Conservation (phyloP, 164 flowering plant genomes). For the Annona squamosa region DNA sequence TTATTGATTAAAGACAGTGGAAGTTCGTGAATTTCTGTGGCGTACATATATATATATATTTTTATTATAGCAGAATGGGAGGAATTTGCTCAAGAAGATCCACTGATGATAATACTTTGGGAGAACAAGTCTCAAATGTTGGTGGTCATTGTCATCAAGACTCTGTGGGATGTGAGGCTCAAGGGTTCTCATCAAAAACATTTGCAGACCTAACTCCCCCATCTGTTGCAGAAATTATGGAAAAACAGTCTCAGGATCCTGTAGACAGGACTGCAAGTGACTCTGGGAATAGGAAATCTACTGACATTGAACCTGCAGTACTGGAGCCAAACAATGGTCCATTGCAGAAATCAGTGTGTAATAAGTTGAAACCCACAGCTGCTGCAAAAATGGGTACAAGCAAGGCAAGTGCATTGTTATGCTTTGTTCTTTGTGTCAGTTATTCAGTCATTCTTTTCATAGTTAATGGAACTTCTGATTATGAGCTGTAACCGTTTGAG, state of each 20-base stretch:
- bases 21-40: not conserved
- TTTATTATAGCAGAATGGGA: conserved; percentile 42
- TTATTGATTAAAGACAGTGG: not conserved
- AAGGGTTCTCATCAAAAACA: conserved; percentile 23
- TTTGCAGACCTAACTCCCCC: conserved; percentile 23
- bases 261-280: conserved; percentile 26
- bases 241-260: conserved; percentile 41
- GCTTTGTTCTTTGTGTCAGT: not conserved
- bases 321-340: conserved; percentile 55
- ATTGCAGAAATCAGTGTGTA: conserved; percentile 51
- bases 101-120: conserved; percentile 42
- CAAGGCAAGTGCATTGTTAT: conserved; percentile 7
- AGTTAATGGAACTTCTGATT: not conserved
- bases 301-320: conserved; percentile 53
- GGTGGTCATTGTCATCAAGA: conserved; percentile 39
- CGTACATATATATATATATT: not conserved
- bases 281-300: conserved; percentile 15
- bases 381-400: conserved; percentile 53
- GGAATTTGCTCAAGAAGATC: conserved; percentile 79
- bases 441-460: not conserved
- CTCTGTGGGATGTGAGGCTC: conserved; percentile 27
- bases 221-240: conserved; percentile 22
- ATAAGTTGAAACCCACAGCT: conserved; percentile 47
- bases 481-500: not conserved
- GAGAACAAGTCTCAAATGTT: conserved; percentile 35